Conservation (phyloP, 805 yeast species). For the Monosporozyma solicola region DNA sequence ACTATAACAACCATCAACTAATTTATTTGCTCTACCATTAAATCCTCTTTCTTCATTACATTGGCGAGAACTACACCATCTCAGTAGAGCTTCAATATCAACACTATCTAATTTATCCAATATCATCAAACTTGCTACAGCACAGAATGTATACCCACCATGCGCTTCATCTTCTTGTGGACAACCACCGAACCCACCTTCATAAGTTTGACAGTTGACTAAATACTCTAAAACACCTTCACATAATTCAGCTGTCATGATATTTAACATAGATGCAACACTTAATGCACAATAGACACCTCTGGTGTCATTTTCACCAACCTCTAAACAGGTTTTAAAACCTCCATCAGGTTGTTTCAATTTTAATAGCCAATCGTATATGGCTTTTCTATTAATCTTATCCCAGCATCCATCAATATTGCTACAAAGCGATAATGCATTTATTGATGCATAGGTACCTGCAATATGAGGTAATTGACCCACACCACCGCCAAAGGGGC, state of each 20-base stretch:
- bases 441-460: slow-evolving; percentile 67
- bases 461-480: slow-evolving; percentile 82
- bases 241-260: slow-evolving; percentile 52
- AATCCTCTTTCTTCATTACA: slow-evolving; percentile 73
- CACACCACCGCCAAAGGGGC: slow-evolving; percentile 82
- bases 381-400: slow-evolving; percentile 35
- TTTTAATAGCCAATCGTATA: slow-evolving; percentile 55
- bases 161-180: slow-evolving; percentile 82
- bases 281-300: slow-evolving; percentile 83
- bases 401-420: slow-evolving; percentile 35
- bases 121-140: slow-evolving; percentile 52
- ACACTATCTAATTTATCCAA: slow-evolving; percentile 36
- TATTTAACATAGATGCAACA: slow-evolving; percentile 54
- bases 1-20: slow-evolving; percentile 93
- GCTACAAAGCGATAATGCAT: slow-evolving; percentile 48
- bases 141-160: slow-evolving; percentile 95
- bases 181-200: slow-evolving; percentile 89
- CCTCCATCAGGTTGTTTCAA: slow-evolving; percentile 68
- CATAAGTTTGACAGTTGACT: slow-evolving; percentile 70
- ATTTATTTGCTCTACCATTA: slow-evolving; percentile 81
- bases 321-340: slow-evolving; percentile 34
- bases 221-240: slow-evolving; percentile 53
- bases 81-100: slow-evolving; percentile 41
- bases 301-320: slow-evolving; percentile 80
- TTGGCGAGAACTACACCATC: slow-evolving; percentile 72